Conservation (phyloP, 371 early-diverging fungal species). For the Fennellomyces sp. region DNA sequence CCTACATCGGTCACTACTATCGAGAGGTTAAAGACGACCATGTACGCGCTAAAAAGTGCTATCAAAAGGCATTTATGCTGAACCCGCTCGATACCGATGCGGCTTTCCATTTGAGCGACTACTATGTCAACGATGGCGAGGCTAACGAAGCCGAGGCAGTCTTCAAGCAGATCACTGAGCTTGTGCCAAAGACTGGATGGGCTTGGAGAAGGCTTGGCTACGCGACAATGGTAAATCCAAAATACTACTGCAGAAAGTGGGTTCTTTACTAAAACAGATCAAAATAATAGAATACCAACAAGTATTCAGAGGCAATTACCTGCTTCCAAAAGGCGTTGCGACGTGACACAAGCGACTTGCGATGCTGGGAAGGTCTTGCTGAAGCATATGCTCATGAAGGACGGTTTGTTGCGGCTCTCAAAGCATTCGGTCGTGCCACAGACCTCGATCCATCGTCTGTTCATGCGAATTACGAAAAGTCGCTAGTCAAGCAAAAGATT, state of each 20-base stretch:
- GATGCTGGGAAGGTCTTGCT: slow-evolving; percentile 87
- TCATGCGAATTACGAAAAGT: slow-evolving; percentile 58
- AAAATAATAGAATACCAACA: slow-evolving; percentile 29
- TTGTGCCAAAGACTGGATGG: slow-evolving; percentile 64
- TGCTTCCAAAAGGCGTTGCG: slow-evolving; percentile 87
- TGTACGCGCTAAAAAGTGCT: slow-evolving; percentile 79
- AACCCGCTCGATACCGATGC: slow-evolving; percentile 74
- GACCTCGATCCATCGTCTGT: slow-evolving; percentile 65
- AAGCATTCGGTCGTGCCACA: slow-evolving; percentile 76
- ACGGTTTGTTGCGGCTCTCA: slow-evolving; percentile 79
- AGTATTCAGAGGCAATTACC: slow-evolving; percentile 67
- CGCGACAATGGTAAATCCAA: slow-evolving; percentile 58
- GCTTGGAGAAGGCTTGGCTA: slow-evolving; percentile 84
- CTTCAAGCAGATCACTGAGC: slow-evolving; percentile 48
- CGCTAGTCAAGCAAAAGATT: slow-evolving; percentile 65
- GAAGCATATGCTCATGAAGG: slow-evolving; percentile 88
- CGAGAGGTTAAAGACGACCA: slow-evolving; percentile 62
- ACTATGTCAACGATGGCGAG: slow-evolving; percentile 57
- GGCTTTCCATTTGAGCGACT: slow-evolving; percentile 63
- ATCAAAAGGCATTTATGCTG: slow-evolving; percentile 73
- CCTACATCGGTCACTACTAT: slow-evolving; percentile 85
- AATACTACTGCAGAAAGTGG: neutral
- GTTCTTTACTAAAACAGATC: neutral
- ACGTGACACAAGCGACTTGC: slow-evolving; percentile 62
- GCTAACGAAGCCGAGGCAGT: slow-evolving; percentile 60